Conservation (phyloP, 257 asterid genomes). For the Solanum rostratum region DNA sequence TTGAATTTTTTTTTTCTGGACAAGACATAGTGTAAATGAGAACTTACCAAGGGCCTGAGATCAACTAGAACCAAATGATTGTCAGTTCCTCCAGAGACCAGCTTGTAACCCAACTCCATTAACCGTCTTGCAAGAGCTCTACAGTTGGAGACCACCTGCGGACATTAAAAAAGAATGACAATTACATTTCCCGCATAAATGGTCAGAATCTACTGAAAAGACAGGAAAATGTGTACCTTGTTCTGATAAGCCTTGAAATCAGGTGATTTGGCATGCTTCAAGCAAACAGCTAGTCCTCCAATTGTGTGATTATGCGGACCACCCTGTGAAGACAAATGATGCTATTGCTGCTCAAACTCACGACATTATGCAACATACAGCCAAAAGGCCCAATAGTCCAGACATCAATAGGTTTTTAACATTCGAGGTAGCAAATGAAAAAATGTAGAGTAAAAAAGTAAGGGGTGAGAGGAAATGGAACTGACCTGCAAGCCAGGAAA, state of each 20-base stretch:
- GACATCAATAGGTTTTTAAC: not conserved
- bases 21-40: not conserved
- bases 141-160: conserved; percentile 77
- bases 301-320: conserved; percentile 97
- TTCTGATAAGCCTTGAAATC: conserved; percentile 74
- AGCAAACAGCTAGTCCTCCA: conserved; percentile 81
- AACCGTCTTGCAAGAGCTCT: conserved; percentile 79
- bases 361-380: not conserved
- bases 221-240: conserved; percentile 25
- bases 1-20: not conserved
- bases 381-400: not conserved
- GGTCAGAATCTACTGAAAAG: not conserved
- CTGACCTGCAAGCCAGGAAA: conserved; percentile 92
- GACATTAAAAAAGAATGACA: not conserved
- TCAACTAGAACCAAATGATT: conserved; percentile 97
- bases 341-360: not conserved
- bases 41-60: conserved; percentile 80
- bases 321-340: conserved; percentile 31
- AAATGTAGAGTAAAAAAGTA: not conserved
- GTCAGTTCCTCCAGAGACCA: conserved; percentile 95
- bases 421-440: not conserved
- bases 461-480: not conserved
- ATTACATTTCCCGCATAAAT: not conserved
- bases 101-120: conserved; percentile 63
- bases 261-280: conserved; percentile 70